Evolutionary conservation across 1,284 basidiomycete genomes (phyloP).

Genomic region (Leccinum proximum): DNA sequence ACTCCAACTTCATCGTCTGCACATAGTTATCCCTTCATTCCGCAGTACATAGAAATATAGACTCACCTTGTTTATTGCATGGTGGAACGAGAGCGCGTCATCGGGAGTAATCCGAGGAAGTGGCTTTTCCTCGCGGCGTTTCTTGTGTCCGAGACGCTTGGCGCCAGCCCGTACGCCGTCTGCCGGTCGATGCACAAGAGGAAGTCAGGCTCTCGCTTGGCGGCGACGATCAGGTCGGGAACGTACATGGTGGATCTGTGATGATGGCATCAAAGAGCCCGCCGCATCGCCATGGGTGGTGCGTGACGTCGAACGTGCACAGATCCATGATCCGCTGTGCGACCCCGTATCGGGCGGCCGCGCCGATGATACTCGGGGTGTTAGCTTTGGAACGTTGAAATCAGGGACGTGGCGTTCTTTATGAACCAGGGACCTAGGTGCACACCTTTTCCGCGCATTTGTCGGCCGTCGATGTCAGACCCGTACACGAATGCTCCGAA

Average conservation of each 20-base stretch:
- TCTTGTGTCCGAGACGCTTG: constrained; percentile 85
- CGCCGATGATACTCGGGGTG: constrained; percentile 71
- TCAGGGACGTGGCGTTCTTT: neutral
- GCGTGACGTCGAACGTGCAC: constrained; percentile 88
- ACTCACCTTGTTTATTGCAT: too few species aligned
- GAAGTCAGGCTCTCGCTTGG: constrained; percentile 4
- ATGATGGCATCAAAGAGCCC: constrained; percentile 93
- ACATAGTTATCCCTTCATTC: too few species aligned
- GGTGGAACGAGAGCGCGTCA: too few species aligned
- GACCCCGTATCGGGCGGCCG: constrained; percentile 87
- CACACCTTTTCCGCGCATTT: constrained; percentile 90
- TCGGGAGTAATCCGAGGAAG: constrained; percentile 26
- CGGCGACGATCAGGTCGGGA: neutral
- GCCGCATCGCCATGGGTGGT: constrained; percentile 87
- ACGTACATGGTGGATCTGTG: constrained; percentile 89
- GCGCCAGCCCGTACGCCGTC: constrained; percentile 98
- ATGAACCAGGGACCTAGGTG: neutral
- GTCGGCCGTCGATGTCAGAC: constrained; percentile 96
- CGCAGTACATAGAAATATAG: too few species aligned
- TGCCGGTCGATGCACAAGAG: constrained; percentile 20
- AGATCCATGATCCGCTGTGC: constrained; percentile 78
- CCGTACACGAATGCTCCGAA: constrained; percentile 91
- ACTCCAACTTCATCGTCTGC: too few species aligned
- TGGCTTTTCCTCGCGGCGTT: constrained; percentile 41
- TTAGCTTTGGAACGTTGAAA: constrained; percentile 33